These are phyloP conservation scores for Alternaria consortialis DNA, from an alignment of 2,329 filamentous ascomycete genomes.

Conservation along the genomic window DNA sequence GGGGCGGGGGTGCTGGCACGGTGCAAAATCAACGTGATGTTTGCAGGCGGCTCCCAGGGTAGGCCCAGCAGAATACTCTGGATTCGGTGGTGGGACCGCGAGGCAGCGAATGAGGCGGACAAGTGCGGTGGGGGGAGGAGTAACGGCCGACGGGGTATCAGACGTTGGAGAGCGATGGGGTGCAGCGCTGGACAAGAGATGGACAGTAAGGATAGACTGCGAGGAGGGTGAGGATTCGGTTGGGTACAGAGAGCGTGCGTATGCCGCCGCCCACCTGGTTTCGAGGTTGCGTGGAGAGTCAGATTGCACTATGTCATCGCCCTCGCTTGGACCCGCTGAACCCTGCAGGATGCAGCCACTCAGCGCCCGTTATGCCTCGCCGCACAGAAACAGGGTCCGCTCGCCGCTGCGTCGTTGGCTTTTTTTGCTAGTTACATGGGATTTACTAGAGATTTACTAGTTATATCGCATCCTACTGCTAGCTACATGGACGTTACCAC, in stretches of 20 bases:
- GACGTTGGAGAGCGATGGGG: slow-evolving; percentile 1
- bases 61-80: slow-evolving; percentile 16
- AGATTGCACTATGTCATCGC: slow-evolving; percentile 22
- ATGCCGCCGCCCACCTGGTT: slow-evolving; percentile 10
- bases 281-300: slow-evolving; percentile 12
- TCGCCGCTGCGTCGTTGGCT: background rate
- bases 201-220: slow-evolving; percentile 6
- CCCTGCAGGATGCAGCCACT: slow-evolving; percentile 9
- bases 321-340: slow-evolving; percentile 14
- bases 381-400: slow-evolving; percentile 11
- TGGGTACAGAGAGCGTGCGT: slow-evolving; percentile 3
- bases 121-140: slow-evolving; percentile 17
- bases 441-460: background rate
- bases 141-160: slow-evolving; percentile 2
- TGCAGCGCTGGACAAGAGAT: slow-evolving; percentile 3
- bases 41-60: slow-evolving; percentile 21
- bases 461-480: background rate
- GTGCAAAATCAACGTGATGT: slow-evolving; percentile 23
- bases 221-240: slow-evolving; percentile 7
- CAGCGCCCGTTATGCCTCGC: background rate
- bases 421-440: background rate
- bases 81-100: slow-evolving; percentile 13
- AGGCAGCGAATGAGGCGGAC: slow-evolving; percentile 23
- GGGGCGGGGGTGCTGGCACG: slow-evolving; percentile 14
- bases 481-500: background rate